These are phyloP conservation scores for Rachicladosporium sp. DNA, from an alignment of 2,329 filamentous ascomycete species.

Conservation along the genomic window DNA sequence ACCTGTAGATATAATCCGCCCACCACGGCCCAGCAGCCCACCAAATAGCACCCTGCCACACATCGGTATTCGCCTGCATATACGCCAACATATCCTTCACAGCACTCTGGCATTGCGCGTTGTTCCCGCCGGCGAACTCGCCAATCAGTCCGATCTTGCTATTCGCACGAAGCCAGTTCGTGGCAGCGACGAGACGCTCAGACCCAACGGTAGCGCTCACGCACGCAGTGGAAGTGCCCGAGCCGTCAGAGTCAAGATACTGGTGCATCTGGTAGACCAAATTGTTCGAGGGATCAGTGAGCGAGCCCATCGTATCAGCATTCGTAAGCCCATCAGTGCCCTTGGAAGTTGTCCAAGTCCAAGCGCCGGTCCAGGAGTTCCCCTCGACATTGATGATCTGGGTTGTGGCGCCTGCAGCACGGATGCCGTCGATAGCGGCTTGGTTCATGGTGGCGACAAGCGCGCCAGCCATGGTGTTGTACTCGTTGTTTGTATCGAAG, in stretches of 20 bases:
- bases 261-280: slow-evolving; percentile 52
- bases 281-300: slow-evolving; percentile 42
- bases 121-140: slow-evolving; percentile 43
- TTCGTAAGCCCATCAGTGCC: slow-evolving; percentile 31
- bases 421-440: slow-evolving; percentile 35
- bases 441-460: slow-evolving; percentile 36
- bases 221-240: slow-evolving; percentile 39
- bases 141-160: slow-evolving; percentile 42
- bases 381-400: slow-evolving; percentile 53
- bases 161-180: slow-evolving; percentile 42
- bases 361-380: slow-evolving; percentile 37
- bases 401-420: slow-evolving; percentile 28
- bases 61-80: slow-evolving; percentile 36
- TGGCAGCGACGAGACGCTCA: slow-evolving; percentile 40
- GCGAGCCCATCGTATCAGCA: slow-evolving; percentile 30
- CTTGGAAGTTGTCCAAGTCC: slow-evolving; percentile 37
- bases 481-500: slow-evolving; percentile 37
- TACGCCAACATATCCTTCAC: slow-evolving; percentile 38
- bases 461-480: slow-evolving; percentile 30
- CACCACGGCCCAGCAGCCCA: slow-evolving; percentile 46
- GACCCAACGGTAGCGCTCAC: slow-evolving; percentile 41
- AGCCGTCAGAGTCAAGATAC: slow-evolving; percentile 45
- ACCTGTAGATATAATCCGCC: slow-evolving; percentile 16
- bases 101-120: slow-evolving; percentile 37
- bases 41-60: slow-evolving; percentile 43